Evolutionary conservation across 768 basidiomycete species (phyloP), one percentile per base, ranked within the genome.

Genomic region (Leccinum subgranulosum): DNA sequence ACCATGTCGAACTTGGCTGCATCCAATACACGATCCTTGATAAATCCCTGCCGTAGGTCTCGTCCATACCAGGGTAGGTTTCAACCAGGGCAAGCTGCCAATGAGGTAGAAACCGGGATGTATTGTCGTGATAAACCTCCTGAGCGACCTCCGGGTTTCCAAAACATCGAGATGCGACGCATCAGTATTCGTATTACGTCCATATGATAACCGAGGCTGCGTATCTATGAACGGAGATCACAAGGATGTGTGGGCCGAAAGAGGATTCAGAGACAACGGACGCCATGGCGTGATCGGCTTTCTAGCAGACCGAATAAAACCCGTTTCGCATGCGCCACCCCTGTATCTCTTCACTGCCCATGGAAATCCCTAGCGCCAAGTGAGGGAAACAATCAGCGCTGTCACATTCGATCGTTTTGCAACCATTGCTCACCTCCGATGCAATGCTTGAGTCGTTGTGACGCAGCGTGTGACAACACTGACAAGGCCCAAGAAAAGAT

Each of bases 61-160:
- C 76, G 75, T 6, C 83, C 73, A 63, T 85, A 85, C n/a, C 81
- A 82, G 0, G 86, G 85, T 19, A 87, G 62, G 81, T 46, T 63
- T 61, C 23, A 75, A 60, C 48, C 41, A 61, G 1, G 76, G 75
- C 14, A 70, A 66, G 4, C 54, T 59, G 56, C 76, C 73, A 15
- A 75, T 71, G n/a, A 69, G 59, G 48, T 71, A 69, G 21, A 66
- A 62, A 0, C 74, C 74, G 1, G 70, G 69, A 3, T 62, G 57
- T n/a, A 76, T 47, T 1, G 68, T 58, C 7, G 10, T 39, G 21
- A 55, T 51, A 2, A 76, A 56, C 15, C 70, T 61, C 12, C 25
- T 34, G 9, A 69, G 45, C 27, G 64, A 61, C 27, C 54, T 57
- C 25, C 68, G 65, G 33, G 72, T 23, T 36, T 53, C 33, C 41